These are phyloP conservation scores for Plasmopara halstedii DNA, from an alignment of 352 stramenopile species.

Conservation along the genomic window DNA sequence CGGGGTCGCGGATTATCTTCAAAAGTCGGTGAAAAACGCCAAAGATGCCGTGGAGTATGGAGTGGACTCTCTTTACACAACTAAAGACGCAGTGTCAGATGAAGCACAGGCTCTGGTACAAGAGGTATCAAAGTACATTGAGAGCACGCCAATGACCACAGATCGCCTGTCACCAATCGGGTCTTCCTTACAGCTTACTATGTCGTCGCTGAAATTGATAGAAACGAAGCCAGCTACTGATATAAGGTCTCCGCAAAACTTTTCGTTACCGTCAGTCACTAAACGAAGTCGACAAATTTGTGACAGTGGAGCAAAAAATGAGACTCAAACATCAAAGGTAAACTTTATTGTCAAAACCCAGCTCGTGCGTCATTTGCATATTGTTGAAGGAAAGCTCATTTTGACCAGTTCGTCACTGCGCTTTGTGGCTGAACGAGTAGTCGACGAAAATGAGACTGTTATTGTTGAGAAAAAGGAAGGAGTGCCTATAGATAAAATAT, in stretches of 20 bases:
- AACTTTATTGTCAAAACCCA: constrained; percentile 49
- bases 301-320: constrained; percentile 7
- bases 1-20: constrained; percentile 56
- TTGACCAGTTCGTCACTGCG: constrained; percentile 44
- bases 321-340: constrained; percentile 12
- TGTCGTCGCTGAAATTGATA: constrained; percentile 25
- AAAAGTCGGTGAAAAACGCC: constrained; percentile 66
- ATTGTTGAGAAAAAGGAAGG: constrained; percentile 47
- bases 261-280: constrained; percentile 10
- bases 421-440: constrained; percentile 57
- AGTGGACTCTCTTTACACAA: constrained; percentile 68
- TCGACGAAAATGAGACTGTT: constrained; percentile 67
- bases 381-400: constrained; percentile 56
- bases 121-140: constrained; percentile 55
- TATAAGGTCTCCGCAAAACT: constrained; percentile 10
- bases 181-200: constrained; percentile 14
- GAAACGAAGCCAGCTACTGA: constrained; percentile 12
- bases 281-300: constrained; percentile 4
- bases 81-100: constrained; percentile 56
- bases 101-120: constrained; percentile 56
- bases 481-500: constrained; percentile 29
- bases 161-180: constrained; percentile 4
- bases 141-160: constrained; percentile 11
- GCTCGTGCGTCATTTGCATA: constrained; percentile 67
- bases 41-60: constrained; percentile 67